Conservation (phyloP, 441 rosid genomes). For the Omphalea diandra region DNA sequence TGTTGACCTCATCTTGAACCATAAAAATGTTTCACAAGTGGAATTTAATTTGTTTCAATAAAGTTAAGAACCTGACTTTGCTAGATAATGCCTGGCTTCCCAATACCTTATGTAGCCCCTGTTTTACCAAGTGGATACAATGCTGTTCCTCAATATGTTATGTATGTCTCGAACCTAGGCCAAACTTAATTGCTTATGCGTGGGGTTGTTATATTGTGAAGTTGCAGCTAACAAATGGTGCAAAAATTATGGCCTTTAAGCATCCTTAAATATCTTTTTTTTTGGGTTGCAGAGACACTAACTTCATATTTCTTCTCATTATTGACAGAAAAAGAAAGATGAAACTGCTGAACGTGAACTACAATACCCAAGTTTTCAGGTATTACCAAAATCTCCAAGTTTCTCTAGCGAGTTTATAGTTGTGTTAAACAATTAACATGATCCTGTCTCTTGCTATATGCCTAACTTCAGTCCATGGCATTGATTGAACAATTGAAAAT, state of each 20-base stretch:
- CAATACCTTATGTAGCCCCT: neutral
- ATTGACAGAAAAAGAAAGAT: constrained; percentile 62
- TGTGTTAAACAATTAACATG: neutral
- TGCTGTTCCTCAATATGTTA: neutral
- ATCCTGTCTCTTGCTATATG: neutral
- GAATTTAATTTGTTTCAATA: neutral
- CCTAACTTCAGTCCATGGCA: neutral
- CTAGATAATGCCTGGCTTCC: neutral
- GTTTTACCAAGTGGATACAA: neutral
- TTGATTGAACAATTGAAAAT: neutral
- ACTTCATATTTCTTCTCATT: constrained; percentile 17
- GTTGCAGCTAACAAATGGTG: neutral
- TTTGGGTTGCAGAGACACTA: constrained; percentile 14
- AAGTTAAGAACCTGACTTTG: neutral
- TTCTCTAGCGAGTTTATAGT: neutral
- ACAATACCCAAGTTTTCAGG: constrained; percentile 74
- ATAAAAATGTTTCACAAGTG: neutral
- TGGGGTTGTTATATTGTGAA: neutral
- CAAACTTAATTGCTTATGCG: neutral
- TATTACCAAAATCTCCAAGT: constrained; percentile 19
- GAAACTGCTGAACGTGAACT: constrained; percentile 52
- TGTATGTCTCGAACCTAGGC: neutral
- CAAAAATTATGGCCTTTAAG: neutral
- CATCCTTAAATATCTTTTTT: neutral
- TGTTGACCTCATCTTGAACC: neutral